Percentiles rank a stretch among this genome's conserved stretches.
Conservation (phyloP, 768 basidiomycete genomes). For the Phylloporus sp. region DNA sequence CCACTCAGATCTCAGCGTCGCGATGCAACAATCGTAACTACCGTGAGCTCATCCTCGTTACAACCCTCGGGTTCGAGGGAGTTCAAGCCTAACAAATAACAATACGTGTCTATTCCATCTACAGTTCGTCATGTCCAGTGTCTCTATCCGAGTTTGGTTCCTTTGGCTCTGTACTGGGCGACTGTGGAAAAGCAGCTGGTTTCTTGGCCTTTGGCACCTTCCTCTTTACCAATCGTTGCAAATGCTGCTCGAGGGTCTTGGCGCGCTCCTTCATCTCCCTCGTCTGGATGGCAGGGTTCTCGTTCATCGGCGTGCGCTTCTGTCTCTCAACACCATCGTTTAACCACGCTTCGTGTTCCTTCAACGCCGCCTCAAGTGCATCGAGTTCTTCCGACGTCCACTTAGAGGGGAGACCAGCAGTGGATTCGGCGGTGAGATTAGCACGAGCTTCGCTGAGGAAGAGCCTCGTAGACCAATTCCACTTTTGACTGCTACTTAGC, state of each 20-base stretch:
- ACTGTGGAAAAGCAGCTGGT: conserved; percentile 21
- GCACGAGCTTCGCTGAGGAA: conserved; percentile 78
- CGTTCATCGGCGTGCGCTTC: conserved; percentile 62
- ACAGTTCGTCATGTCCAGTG: conserved; percentile 29
- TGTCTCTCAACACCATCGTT: conserved; percentile 78
- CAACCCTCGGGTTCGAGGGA: background rate
- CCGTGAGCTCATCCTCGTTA: background rate
- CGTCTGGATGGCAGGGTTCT: conserved; percentile 83
- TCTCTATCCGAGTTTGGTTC: conserved; percentile 15
- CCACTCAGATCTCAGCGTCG: background rate
- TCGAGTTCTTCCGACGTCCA: conserved; percentile 88
- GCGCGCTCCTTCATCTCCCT: conserved; percentile 82
- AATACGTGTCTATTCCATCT: conserved; percentile 21
- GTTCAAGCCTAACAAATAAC: conserved; percentile 1
- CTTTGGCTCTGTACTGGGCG: conserved; percentile 17
- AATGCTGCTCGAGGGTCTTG: conserved; percentile 69
- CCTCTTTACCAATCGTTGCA: conserved; percentile 64
- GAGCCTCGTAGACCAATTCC: conserved; percentile 81
- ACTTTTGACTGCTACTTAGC: conserved; percentile 77
- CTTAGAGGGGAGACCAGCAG: conserved; percentile 59
- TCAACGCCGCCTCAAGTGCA: conserved; percentile 66
- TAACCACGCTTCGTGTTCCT: conserved; percentile 82
- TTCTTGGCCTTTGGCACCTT: conserved; percentile 64
- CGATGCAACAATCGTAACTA: background rate
- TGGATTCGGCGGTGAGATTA: conserved; percentile 66